Conservation (phyloP, 768 basidiomycete genomes). For the Leccinum variicolor region DNA sequence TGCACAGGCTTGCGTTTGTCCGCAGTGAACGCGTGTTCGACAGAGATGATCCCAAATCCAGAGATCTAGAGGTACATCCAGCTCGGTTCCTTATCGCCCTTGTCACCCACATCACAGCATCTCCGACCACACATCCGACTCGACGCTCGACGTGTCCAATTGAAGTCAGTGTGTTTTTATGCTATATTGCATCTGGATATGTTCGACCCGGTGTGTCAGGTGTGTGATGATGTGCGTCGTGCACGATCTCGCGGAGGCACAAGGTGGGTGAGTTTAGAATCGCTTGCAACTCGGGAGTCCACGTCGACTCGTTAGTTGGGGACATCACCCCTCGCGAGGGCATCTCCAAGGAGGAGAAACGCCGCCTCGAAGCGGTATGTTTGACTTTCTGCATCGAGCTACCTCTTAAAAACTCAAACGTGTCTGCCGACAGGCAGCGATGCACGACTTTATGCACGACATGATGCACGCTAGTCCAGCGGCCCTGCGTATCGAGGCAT, state of each 20-base stretch:
- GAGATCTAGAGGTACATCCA: too few species aligned
- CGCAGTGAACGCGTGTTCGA: too few species aligned
- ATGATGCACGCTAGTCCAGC: constrained; percentile 81
- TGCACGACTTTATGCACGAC: constrained; percentile 83
- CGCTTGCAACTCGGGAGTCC: background rate
- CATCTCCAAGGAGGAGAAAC: constrained; percentile 79
- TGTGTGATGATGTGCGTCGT: constrained; percentile 61
- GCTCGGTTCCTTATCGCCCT: too few species aligned
- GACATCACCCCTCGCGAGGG: constrained; percentile 92
- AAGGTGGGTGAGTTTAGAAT: constrained; percentile 45
- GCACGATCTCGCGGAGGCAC: constrained; percentile 95
- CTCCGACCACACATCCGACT: constrained; percentile 72
- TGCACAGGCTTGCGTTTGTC: too few species aligned
- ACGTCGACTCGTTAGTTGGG: constrained; percentile 54
- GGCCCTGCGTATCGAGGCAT: constrained; percentile 58
- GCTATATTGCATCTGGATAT: background rate
- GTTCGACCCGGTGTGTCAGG: too few species aligned
- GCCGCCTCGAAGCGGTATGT: constrained; percentile 64
- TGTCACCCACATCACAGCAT: too few species aligned
- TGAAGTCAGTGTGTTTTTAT: constrained; percentile 43
- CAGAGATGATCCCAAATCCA: too few species aligned
- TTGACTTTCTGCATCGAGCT: too few species aligned
- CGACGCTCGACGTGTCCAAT: constrained; percentile 66
- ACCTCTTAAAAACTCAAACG: background rate
- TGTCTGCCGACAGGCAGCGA: constrained; percentile 60